phyloP scores from a whole-genome alignment of 306 rosid species.

The Quillaja saponaria region DNA sequence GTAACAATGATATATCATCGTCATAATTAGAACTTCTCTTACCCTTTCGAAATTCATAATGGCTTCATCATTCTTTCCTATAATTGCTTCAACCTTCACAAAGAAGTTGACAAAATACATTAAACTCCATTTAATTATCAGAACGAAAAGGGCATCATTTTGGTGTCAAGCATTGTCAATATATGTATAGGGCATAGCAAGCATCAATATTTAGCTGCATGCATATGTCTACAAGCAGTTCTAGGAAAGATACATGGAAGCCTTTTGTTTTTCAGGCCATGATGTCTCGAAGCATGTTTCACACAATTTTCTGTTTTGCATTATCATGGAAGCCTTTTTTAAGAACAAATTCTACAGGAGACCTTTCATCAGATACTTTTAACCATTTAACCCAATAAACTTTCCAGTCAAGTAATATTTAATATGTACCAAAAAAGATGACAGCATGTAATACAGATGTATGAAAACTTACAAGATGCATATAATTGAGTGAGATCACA shows the following conservation, averaged over 20 bases:
- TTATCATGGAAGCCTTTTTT: too few species aligned
- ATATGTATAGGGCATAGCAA: neutral
- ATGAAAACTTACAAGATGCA: neutral
- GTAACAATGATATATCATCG: neutral
- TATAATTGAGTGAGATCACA: neutral
- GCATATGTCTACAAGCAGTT: neutral
- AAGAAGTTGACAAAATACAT: conserved; percentile 23
- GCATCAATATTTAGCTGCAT: neutral
- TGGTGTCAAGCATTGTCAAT: neutral
- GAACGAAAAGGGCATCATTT: neutral
- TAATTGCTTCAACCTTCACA: conserved; percentile 88
- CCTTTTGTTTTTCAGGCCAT: too few species aligned
- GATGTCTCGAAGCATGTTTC: too few species aligned
- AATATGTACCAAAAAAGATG: neutral
- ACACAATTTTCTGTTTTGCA: too few species aligned
- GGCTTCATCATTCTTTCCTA: conserved; percentile 97
- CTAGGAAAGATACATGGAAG: too few species aligned
- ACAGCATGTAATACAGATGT: too few species aligned
- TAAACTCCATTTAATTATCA: conserved; percentile 18
- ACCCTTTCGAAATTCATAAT: conserved; percentile 94
- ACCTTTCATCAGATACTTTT: too few species aligned
- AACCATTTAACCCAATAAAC: neutral
- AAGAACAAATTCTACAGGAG: too few species aligned
- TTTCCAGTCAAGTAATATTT: neutral
- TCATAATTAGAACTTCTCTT: conserved; percentile 20